Base-by-base conservation (phyloP, 2,329 filamentous ascomycete genomes). In the Purpureocillium lavendulum region DNA sequence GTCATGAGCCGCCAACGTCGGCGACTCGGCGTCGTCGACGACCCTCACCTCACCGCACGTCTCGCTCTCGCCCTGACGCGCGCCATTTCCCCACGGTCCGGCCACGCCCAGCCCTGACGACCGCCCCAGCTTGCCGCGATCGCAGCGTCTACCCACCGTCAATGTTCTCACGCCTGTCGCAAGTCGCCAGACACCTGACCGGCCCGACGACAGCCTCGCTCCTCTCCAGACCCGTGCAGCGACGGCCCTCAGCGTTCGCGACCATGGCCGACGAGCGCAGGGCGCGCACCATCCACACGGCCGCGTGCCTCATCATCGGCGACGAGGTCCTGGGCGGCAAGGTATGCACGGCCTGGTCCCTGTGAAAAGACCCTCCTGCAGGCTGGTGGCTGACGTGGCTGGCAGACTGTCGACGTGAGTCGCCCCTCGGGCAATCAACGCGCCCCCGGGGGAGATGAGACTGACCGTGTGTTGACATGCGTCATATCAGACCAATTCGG, bases 321-420 rank as follows among this genome's bases (percentile, higher is more conserved):
- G 90, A 97, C 64, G 90, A 96, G 62, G 88, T 97, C 5, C 71
- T 97, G 4, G 89, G 88, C 16, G 90, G 92, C 52, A 97, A 97
- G 82, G 89, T 87, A 68, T 55, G 10, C 3, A n/a, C 17, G 2
- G 14, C 13, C 24, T 36, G 31, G 4, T 5, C 17, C n/a, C 35
- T 21, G 21, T 33, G n/a, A n/a, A n/a, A n/a, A n/a, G n/a, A n/a
- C n/a, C 11, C 12, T 36, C 16, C n/a, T 13, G n/a, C n/a, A n/a
- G n/a, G n/a, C n/a, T n/a, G n/a, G n/a, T n/a, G n/a, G n/a, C n/a
- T n/a, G n/a, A n/a, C n/a, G n/a, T n/a, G n/a, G n/a, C n/a, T n/a
- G n/a, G 16, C 12, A 64, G 58, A 61, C 59, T 35, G 60, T 65
- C 36, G 65, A 65, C 55, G 64, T 66, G 49, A 56, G 62, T 57